Evolutionary conservation across 805 yeast species (phyloP).

Genomic region (Suhomyces sp.): DNA sequence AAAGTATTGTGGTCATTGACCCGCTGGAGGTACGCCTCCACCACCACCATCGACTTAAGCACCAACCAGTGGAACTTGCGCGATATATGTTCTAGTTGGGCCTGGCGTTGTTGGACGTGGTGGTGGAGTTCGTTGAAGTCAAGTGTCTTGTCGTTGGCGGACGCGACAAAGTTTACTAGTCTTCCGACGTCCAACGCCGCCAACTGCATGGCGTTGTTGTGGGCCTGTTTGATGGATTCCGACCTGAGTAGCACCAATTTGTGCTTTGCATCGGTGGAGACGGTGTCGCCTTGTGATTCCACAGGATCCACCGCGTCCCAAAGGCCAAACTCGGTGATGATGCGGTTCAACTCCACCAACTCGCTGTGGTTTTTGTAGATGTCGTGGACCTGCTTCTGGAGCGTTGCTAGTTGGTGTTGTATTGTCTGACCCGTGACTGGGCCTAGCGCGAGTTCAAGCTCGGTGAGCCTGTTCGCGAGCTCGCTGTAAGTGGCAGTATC

Average conservation of each 20-base stretch:
- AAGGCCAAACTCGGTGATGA: conserved; percentile 17
- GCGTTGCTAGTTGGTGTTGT: conserved; percentile 11
- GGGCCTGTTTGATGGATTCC: conserved; percentile 19
- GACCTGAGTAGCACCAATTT: conserved; percentile 20
- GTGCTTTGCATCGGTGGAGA: conserved; percentile 13
- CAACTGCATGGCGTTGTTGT: conserved; percentile 19
- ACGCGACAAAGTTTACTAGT: conserved; percentile 16
- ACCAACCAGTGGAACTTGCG: conserved; percentile 19
- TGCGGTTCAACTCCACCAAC: conserved; percentile 14
- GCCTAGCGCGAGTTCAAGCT: conserved; percentile 9
- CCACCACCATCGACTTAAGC: conserved; percentile 27
- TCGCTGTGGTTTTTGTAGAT: conserved; percentile 18
- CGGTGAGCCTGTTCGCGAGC: conserved; percentile 6
- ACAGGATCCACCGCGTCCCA: background rate
- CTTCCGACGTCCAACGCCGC: conserved; percentile 19
- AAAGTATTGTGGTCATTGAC: conserved; percentile 22
- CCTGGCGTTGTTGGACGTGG: conserved; percentile 6
- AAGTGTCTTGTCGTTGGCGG: conserved; percentile 16
- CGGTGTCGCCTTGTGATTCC: background rate
- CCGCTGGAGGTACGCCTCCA: conserved; percentile 24
- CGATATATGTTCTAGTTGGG: conserved; percentile 14
- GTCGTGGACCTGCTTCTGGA: conserved; percentile 11
- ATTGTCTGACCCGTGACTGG: conserved; percentile 4
- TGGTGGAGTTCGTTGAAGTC: conserved; percentile 12
- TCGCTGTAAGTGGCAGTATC: conserved; percentile 5